phyloP scores from a whole-genome alignment of 2,329 filamentous ascomycete species.

The Calonectria hongkongensis region DNA sequence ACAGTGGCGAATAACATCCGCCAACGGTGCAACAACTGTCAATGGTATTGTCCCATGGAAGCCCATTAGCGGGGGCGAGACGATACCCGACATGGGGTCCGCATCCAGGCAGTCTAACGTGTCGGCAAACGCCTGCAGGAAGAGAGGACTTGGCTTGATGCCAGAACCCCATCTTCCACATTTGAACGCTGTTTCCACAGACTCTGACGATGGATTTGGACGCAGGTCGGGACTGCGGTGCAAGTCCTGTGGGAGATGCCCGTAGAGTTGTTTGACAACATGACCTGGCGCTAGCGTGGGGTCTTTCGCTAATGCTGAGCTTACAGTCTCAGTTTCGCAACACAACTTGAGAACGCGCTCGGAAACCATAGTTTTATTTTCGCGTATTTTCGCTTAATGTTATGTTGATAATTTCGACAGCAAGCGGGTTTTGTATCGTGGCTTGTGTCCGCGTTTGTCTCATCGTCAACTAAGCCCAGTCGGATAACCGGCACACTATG shows the following conservation, averaged over 20 bases:
- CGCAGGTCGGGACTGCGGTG: constrained; percentile 28
- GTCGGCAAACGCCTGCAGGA: constrained; percentile 81
- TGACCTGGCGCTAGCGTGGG: constrained; percentile 71
- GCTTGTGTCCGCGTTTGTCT: neutral
- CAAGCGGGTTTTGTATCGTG: too few species aligned
- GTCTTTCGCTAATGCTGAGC: constrained; percentile 72
- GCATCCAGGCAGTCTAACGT: constrained; percentile 73
- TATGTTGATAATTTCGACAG: neutral
- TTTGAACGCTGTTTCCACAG: constrained; percentile 71
- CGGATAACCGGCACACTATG: constrained; percentile 17
- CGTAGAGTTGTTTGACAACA: constrained; percentile 75
- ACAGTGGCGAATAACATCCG: constrained; percentile 84
- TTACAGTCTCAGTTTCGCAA: constrained; percentile 72
- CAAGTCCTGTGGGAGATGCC: constrained; percentile 46
- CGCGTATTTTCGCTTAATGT: neutral
- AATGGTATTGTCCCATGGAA: constrained; percentile 78
- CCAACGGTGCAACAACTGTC: constrained; percentile 73
- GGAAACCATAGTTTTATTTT: constrained; percentile 55
- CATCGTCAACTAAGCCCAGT: neutral
- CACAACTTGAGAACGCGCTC: constrained; percentile 70
- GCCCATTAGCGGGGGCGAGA: constrained; percentile 71
- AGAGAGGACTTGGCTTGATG: constrained; percentile 78
- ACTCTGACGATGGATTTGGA: constrained; percentile 55
- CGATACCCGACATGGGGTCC: constrained; percentile 70
- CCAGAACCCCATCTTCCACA: constrained; percentile 81